Conservation (phyloP, 2,329 filamentous ascomycete species). For the Xylariaceae sp. region DNA sequence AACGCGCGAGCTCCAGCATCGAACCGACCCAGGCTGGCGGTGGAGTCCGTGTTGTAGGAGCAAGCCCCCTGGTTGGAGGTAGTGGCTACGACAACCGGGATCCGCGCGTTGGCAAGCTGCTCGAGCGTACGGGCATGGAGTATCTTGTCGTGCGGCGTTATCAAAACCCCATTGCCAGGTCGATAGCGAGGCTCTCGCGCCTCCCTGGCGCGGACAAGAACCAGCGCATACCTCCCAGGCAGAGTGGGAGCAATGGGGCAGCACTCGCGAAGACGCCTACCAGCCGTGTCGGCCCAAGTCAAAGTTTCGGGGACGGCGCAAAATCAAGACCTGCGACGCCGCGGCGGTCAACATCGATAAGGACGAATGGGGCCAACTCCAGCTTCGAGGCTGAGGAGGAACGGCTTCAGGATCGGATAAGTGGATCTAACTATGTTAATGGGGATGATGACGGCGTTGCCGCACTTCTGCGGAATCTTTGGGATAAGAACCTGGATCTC, state of each 20-base stretch:
- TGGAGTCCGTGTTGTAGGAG: conserved; percentile 45
- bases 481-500: conserved; percentile 63
- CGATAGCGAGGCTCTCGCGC: conserved; percentile 56
- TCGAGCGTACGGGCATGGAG: conserved; percentile 72
- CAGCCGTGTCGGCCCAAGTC: conserved; percentile 41
- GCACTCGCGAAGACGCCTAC: conserved; percentile 34
- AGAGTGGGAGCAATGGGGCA: conserved; percentile 42
- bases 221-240: conserved; percentile 45
- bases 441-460: conserved; percentile 53
- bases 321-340: conserved; percentile 38
- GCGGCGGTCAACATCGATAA: conserved; percentile 39
- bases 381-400: conserved; percentile 53
- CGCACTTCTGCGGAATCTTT: conserved; percentile 58
- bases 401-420: conserved; percentile 46
- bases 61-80: conserved; percentile 53
- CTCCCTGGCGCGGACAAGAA: conserved; percentile 56
- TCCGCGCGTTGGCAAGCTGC: conserved; percentile 64
- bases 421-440: conserved; percentile 54
- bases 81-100: conserved; percentile 63
- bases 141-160: conserved; percentile 74
- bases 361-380: conserved; percentile 45
- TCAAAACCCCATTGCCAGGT: conserved; percentile 70
- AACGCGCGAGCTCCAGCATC: conserved; percentile 72
- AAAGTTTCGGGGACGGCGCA: conserved; percentile 41
- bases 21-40: conserved; percentile 59